Base-by-base conservation (phyloP, 2,329 filamentous ascomycete genomes). In the Hypoxylon sp. region DNA sequence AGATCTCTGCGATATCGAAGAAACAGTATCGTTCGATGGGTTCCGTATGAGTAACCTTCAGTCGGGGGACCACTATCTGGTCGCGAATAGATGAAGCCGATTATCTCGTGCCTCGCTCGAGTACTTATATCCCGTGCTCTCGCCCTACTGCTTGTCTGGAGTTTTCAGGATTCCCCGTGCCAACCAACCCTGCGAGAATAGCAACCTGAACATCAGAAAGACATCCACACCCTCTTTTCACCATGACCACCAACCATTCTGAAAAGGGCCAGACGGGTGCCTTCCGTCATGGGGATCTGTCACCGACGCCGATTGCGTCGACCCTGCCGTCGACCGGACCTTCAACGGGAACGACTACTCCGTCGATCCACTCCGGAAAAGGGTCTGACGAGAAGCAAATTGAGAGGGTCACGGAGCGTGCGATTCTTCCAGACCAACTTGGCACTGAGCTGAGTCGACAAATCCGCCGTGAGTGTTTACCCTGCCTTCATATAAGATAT, bases 381-480 rank as follows among this genome's bases (percentile, higher is more conserved):
- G 67, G 65, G 24, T 60, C 56, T 15, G 53, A 65, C 8, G 72
- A 74, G 39, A 71, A 74, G 50, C 68, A 67, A 32, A 51, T 72
- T 17, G 72, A 73, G 42, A 58, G 57, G 4, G 35, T 64, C 17
- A 58, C 48, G 5, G 62, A 71, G 51, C 70, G 70, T 39, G 74
- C 71, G 2, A 37, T 66, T 15, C 74, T 76, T 48, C 74, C 74
- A 5, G 56, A 73, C 6, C 74, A 75, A 44, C 56, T 73, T 8
- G 74, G 74, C 5, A 66, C 60, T 3, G 74, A 75, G 47, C 27
- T 74, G 35, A 73, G 71, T n/a, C 70, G 68, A 47, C 73, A 73
- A 59, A 62, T 76, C 53, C 73, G 73, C 50, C 69, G 74, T 76
- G 65, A 54, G 74, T 69, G n/a, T n/a, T n/a, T n/a, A n/a, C 3